A percentile compares a stretch with the other conserved stretches of the same genome.
Evolutionary conservation across 495 filamentous ascomycete genomes (phyloP).

Genomic region (Podospora pseudopauciseta): DNA sequence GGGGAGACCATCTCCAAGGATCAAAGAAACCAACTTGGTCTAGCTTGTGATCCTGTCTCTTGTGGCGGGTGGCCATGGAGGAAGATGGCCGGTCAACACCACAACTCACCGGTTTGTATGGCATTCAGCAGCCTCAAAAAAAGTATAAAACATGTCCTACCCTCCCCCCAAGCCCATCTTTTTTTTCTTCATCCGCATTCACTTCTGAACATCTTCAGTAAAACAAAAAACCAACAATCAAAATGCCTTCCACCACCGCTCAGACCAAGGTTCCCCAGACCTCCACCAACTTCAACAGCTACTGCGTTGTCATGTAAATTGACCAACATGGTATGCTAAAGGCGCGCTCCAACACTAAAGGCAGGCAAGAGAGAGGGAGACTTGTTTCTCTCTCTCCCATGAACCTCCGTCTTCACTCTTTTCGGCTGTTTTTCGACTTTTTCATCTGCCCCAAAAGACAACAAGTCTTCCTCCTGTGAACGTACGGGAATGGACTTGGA

Average conservation of each 20-base stretch:
- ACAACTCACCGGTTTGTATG: background rate
- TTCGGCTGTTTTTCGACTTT: background rate
- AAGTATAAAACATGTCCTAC: constrained; percentile 23
- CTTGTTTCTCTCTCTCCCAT: constrained; percentile 1
- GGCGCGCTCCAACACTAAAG: background rate
- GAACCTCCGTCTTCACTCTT: background rate
- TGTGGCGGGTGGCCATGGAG: background rate
- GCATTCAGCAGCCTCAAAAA: constrained; percentile 8
- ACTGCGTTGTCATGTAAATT: constrained; percentile 42
- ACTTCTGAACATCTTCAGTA: constrained; percentile 15
- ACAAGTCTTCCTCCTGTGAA: background rate
- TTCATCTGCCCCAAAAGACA: background rate
- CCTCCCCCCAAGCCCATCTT: constrained; percentile 6
- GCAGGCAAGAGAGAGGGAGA: background rate
- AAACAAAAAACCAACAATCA: constrained; percentile 27
- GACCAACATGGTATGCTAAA: constrained; percentile 5
- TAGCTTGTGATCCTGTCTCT: background rate
- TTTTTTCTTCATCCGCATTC: constrained; percentile 23
- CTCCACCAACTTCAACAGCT: constrained; percentile 31
- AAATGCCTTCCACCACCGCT: constrained; percentile 37
- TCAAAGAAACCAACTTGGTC: constrained; percentile 10
- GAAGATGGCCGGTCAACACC: background rate
- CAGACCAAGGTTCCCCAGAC: constrained; percentile 31
- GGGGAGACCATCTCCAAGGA: constrained; percentile 7
- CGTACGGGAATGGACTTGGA: background rate